These are phyloP conservation scores for Jamesozyma jinghongensis DNA, from an alignment of 805 yeast species.

Conservation along the genomic window DNA sequence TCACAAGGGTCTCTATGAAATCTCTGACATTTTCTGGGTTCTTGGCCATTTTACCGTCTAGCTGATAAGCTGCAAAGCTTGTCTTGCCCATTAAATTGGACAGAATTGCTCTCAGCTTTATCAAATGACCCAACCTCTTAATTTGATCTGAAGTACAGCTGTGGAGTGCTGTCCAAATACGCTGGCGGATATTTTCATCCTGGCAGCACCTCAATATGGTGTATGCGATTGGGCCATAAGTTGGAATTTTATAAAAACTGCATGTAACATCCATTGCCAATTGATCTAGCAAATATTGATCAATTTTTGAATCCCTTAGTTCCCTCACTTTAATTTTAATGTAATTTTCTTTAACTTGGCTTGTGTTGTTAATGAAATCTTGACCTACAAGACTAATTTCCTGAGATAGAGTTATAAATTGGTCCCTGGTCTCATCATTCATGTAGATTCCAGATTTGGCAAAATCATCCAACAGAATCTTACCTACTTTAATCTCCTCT, in stretches of 20 bases:
- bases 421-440: slow-evolving; percentile 52
- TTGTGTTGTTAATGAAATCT: slow-evolving; percentile 40
- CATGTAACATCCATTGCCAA: slow-evolving; percentile 33
- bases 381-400: slow-evolving; percentile 77
- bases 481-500: slow-evolving; percentile 81
- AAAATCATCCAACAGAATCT: slow-evolving; percentile 71
- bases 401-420: slow-evolving; percentile 71
- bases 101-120: slow-evolving; percentile 57
- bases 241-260: slow-evolving; percentile 41
- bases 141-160: slow-evolving; percentile 58
- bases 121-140: slow-evolving; percentile 44
- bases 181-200: slow-evolving; percentile 47
- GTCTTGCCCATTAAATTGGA: slow-evolving; percentile 64
- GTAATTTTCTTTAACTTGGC: slow-evolving; percentile 13
- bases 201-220: slow-evolving; percentile 52
- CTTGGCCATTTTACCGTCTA: slow-evolving; percentile 85
- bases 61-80: slow-evolving; percentile 70
- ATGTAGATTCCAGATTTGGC: slow-evolving; percentile 83
- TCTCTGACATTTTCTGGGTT: slow-evolving; percentile 64
- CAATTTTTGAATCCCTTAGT: slow-evolving; percentile 14
- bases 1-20: slow-evolving; percentile 54
- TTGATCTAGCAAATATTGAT: slow-evolving; percentile 16
- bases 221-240: slow-evolving; percentile 57
- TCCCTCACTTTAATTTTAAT: slow-evolving; percentile 19
- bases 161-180: slow-evolving; percentile 69